Conservation (phyloP, 1,284 basidiomycete species). For the Sporisorium graminicola region DNA sequence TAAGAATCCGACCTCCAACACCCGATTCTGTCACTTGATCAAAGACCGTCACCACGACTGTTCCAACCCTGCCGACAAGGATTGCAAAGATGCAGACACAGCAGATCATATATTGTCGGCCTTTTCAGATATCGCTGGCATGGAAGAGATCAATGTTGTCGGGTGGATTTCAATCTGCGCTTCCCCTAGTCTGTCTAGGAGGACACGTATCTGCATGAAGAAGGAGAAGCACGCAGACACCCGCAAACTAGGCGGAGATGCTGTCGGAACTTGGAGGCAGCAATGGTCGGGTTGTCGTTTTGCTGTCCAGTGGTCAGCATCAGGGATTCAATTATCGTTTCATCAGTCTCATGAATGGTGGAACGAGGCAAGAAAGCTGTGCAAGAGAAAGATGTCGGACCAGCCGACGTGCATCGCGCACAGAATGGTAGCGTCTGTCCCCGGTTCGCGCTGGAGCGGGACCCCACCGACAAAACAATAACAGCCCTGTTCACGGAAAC, state of each 20-base stretch:
- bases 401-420: not conserved
- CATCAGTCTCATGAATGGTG: not conserved
- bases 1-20: conserved; percentile 21
- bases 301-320: not conserved
- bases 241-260: not conserved
- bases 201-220: too few relatives aligned
- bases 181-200: too few relatives aligned
- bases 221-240: not conserved
- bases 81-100: not conserved
- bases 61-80: too few relatives aligned
- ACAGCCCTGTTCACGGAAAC: not conserved
- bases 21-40: too few relatives aligned
- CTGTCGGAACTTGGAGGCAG: not conserved
- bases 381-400: not conserved
- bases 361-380: not conserved
- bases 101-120: not conserved
- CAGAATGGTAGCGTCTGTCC: not conserved
- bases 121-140: too few relatives aligned
- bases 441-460: not conserved
- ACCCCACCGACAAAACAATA: not conserved
- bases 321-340: not conserved
- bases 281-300: not conserved
- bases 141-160: too few relatives aligned
- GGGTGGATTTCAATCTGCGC: too few relatives aligned
- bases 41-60: too few relatives aligned